phyloP scores from a whole-genome alignment of 805 yeast genomes.

The Isabelozyma heimii region DNA sequence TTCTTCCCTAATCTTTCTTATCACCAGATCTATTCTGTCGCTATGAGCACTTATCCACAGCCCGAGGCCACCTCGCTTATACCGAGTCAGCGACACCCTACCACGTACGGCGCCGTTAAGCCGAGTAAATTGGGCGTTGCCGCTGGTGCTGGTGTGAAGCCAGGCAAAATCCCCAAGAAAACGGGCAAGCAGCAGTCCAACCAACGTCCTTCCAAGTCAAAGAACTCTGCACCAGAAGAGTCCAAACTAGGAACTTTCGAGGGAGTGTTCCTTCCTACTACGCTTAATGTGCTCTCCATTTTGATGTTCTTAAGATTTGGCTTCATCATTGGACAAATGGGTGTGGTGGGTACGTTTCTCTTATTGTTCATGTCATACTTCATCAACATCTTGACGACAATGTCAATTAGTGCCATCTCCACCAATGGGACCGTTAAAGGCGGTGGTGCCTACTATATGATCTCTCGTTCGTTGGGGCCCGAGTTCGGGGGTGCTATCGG shows the following conservation, averaged over 20 bases:
- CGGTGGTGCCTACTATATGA: slow-evolving; percentile 98
- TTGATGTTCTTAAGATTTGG: slow-evolving; percentile 95
- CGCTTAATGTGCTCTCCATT: slow-evolving; percentile 88
- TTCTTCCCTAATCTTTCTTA: too few relatives aligned
- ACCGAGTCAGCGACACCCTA: not conserved
- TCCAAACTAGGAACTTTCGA: slow-evolving; percentile 73
- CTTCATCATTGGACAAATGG: slow-evolving; percentile 92
- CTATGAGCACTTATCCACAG: not conserved
- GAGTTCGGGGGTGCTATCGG: slow-evolving; percentile 99
- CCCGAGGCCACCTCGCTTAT: not conserved
- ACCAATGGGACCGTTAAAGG: slow-evolving; percentile 97
- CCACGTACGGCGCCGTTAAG: not conserved
- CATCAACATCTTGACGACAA: slow-evolving; percentile 79
- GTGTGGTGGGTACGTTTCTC: slow-evolving; percentile 72
- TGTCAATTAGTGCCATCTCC: slow-evolving; percentile 92
- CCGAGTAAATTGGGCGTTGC: too few relatives aligned
- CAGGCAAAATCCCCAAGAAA: not conserved
- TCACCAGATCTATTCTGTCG: not conserved
- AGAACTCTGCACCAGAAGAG: not conserved
- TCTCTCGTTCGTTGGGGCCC: slow-evolving; percentile 91
- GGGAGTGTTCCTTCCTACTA: slow-evolving; percentile 93
- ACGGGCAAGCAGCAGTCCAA: not conserved
- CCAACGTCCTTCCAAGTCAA: not conserved
- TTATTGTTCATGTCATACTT: slow-evolving; percentile 70
- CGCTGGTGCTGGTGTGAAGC: not conserved